Conservation (phyloP, 768 basidiomycete species). For the Agrocybe pediades region DNA sequence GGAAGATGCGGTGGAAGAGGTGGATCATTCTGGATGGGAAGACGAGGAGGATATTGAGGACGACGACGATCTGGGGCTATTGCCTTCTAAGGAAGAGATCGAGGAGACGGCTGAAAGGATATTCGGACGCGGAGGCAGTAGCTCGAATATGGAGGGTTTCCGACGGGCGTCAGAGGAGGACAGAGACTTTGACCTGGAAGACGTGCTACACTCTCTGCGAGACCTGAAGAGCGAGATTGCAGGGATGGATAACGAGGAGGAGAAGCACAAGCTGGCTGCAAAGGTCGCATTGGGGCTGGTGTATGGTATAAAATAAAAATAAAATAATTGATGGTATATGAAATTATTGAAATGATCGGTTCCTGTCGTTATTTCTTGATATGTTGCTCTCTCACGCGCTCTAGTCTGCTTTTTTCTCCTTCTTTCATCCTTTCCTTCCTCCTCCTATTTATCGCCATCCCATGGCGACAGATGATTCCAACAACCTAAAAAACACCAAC, state of each 20-base stretch:
- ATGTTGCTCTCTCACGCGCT: neutral
- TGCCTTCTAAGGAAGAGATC: conserved; percentile 54
- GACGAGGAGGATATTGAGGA: conserved; percentile 11
- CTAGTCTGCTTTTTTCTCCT: neutral
- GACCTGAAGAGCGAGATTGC: conserved; percentile 77
- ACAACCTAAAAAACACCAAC: no score
- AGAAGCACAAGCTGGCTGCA: conserved; percentile 69
- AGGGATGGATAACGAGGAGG: conserved; percentile 61
- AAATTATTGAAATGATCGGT: neutral
- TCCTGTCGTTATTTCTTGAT: neutral
- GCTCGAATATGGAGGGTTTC: no score
- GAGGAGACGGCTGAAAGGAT: conserved; percentile 48
- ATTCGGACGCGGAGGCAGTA: conserved; percentile 44
- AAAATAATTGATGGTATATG: neutral
- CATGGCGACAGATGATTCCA: neutral
- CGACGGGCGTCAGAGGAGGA: conserved; percentile 1
- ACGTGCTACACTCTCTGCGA: conserved; percentile 61
- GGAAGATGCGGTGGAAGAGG: conserved; percentile 11
- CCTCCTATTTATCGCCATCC: neutral
- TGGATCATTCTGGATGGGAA: conserved; percentile 27
- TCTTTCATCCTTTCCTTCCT: neutral
- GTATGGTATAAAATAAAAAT: conserved; percentile 30
- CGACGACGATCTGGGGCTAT: conserved; percentile 27
- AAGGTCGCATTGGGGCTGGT: conserved; percentile 72
- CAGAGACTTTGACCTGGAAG: conserved; percentile 67